phyloP scores from a whole-genome alignment of 805 yeast genomes.

The Ogataea pini region DNA sequence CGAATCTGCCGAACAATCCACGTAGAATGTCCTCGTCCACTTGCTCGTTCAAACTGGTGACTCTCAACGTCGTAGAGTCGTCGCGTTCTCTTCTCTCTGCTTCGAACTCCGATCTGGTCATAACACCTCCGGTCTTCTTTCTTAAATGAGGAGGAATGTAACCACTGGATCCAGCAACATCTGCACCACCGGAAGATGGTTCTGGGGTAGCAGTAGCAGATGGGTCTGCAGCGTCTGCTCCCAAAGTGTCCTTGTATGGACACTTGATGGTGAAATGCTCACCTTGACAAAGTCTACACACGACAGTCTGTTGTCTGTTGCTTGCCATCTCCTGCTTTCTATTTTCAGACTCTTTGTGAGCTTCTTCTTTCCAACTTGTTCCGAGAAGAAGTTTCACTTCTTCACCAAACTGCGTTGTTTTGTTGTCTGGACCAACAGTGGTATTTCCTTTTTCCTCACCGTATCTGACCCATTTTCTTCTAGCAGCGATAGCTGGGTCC shows the following conservation, averaged over 20 bases:
- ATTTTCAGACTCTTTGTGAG: conserved; percentile 65
- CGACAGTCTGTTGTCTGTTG: conserved; percentile 57
- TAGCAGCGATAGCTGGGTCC: conserved; percentile 80
- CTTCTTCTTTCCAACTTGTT: conserved; percentile 74
- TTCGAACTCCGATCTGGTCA: conserved; percentile 28
- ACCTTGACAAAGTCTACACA: conserved; percentile 92
- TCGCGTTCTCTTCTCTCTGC: conserved; percentile 59
- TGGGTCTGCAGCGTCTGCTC: conserved; percentile 36
- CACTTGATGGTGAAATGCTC: conserved; percentile 92
- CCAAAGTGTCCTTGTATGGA: conserved; percentile 91
- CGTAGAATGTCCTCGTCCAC: conserved; percentile 82
- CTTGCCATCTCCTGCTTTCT: conserved; percentile 46
- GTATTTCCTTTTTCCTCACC: conserved; percentile 72
- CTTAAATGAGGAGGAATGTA: conserved; percentile 69
- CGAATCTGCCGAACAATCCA: conserved; percentile 69
- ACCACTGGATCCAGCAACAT: conserved; percentile 32
- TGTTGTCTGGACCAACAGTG: conserved; percentile 83
- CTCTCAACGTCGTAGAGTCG: conserved; percentile 83
- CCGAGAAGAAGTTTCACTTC: conserved; percentile 74
- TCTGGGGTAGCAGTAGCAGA: conserved; percentile 20
- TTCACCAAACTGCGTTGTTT: conserved; percentile 88
- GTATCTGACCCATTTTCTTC: conserved; percentile 85
- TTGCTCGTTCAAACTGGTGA: conserved; percentile 84
- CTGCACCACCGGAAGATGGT: conserved; percentile 20
- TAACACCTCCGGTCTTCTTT: conserved; percentile 40